Conservation (phyloP, 306 rosid species). For the Cicer arietinum region DNA sequence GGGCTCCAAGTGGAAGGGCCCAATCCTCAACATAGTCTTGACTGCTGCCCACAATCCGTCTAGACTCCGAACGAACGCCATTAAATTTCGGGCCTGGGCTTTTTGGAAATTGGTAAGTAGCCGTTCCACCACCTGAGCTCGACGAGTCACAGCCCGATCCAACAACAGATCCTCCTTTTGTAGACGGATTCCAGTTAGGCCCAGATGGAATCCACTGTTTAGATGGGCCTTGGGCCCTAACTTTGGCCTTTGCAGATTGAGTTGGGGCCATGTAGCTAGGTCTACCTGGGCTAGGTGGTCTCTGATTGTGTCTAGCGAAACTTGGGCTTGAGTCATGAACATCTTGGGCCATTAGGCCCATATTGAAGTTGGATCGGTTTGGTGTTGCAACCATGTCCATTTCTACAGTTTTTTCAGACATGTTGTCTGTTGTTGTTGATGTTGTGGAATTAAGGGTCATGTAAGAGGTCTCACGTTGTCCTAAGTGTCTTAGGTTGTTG, state of each 20-base stretch:
- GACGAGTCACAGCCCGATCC: constrained; percentile 69
- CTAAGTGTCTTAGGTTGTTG: constrained; percentile 40
- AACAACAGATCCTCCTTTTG: constrained; percentile 35
- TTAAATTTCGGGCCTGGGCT: constrained; percentile 70
- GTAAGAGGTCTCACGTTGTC: constrained; percentile 48
- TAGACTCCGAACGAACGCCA: constrained; percentile 49
- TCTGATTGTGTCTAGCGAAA: constrained; percentile 19
- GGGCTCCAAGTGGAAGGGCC: constrained; percentile 64
- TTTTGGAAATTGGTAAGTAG: constrained; percentile 42
- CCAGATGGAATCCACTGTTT: constrained; percentile 53
- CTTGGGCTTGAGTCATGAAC: constrained; percentile 37
- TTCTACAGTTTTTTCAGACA: constrained; percentile 83
- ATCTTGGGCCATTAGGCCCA: constrained; percentile 48
- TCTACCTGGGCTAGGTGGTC: constrained; percentile 41
- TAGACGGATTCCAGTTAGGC: constrained; percentile 65
- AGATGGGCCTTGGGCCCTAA: constrained; percentile 43
- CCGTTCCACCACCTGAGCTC: constrained; percentile 63
- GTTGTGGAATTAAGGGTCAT: constrained; percentile 57
- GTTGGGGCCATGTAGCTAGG: constrained; percentile 94
- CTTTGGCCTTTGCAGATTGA: constrained; percentile 85
- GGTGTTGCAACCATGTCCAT: constrained; percentile 63
- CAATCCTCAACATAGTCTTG: constrained; percentile 71
- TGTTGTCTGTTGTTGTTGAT: constrained; percentile 56
- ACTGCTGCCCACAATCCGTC: constrained; percentile 47
- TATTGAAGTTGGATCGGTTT: constrained; percentile 34